phyloP scores from a whole-genome alignment of 2,329 filamentous ascomycete species.

The Aspergillus fumigatiaffinis region DNA sequence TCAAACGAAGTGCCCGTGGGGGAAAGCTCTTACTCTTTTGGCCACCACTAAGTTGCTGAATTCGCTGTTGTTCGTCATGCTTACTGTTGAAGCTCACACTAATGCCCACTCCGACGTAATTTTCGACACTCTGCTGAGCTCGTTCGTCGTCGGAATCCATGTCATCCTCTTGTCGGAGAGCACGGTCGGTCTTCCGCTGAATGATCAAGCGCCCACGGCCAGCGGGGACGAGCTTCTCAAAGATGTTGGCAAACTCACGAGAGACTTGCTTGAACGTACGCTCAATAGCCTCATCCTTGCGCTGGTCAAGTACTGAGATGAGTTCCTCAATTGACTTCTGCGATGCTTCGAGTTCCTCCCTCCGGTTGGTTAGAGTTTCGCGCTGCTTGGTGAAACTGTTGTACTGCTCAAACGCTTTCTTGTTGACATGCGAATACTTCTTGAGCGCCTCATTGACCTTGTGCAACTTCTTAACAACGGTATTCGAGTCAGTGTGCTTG shows the following conservation, averaged over 20 bases:
- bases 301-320: constrained; percentile 85
- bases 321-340: constrained; percentile 87
- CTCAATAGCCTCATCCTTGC: constrained; percentile 97
- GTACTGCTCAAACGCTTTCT: constrained; percentile 99
- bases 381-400: constrained; percentile 93
- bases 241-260: constrained; percentile 86
- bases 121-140: constrained; percentile 67
- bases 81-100: constrained; percentile 98
- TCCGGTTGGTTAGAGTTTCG: constrained; percentile 77
- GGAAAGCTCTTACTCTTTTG: constrained; percentile 76
- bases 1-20: background rate
- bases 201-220: constrained; percentile 90
- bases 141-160: constrained; percentile 63
- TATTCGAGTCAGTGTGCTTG: constrained; percentile 73
- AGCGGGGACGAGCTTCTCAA: constrained; percentile 90
- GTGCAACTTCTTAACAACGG: constrained; percentile 70
- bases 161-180: constrained; percentile 61
- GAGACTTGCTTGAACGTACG: constrained; percentile 98
- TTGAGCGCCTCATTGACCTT: constrained; percentile 91
- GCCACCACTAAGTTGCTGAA: constrained; percentile 93
- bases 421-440: constrained; percentile 98
- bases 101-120: constrained; percentile 94
- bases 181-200: constrained; percentile 78
- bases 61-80: constrained; percentile 95
- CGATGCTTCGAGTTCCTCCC: constrained; percentile 80